Base-by-base conservation (phyloP, 495 filamentous ascomycete genomes). In the Annulohypoxylon maeteangense region DNA sequence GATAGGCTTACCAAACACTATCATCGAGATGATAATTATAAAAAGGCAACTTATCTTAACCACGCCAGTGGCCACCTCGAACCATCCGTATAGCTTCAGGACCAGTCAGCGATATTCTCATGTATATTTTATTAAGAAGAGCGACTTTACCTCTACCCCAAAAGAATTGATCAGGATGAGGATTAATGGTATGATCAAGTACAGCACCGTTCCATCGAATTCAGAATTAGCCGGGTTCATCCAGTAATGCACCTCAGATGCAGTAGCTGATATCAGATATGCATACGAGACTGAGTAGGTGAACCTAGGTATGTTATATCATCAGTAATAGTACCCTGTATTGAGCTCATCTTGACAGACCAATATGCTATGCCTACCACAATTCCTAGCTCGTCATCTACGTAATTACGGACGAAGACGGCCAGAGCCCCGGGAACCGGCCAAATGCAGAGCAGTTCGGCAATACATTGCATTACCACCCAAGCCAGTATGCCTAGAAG, bases 361-460 rank as follows among this genome's bases (percentile, higher is more conserved):
- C 84, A 87, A 66, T 87, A 86, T 48, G 78, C 75, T 16, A 82
- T 66, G 11, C 83, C 83, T 7, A 86, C 78, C 7, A 79, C 78
- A 23, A 81, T 83, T 0, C 82, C 84, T 44, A 87, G 68, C 8
- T 84, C 83, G 10, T 70, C 69, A 54, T 87, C 85, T 8, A 86
- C 81, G 70, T 86, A 87, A 25, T 79, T 74, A n/a, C 77, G 71
- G 5, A 85, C 82, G 65, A 81, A 86, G 34, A 82, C 78, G 5
- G 80, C 76, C 12, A 87, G 44, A 1, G 83, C 83, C 38, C 81
- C 81, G 0, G 84, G 77, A 4, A 87, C 79, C 0, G 85, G 85
- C 78, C 82, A 83, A 25, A 84, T 75, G n/a, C 78, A 79, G 3
- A 83, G 76, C 77, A 87, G 79, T 65, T 87, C 85, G 10, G 78